A percentile compares a stretch with the other conserved stretches of the same genome.
phyloP scores from a whole-genome alignment of 495 filamentous ascomycete species.

The Xylaria grammica region DNA sequence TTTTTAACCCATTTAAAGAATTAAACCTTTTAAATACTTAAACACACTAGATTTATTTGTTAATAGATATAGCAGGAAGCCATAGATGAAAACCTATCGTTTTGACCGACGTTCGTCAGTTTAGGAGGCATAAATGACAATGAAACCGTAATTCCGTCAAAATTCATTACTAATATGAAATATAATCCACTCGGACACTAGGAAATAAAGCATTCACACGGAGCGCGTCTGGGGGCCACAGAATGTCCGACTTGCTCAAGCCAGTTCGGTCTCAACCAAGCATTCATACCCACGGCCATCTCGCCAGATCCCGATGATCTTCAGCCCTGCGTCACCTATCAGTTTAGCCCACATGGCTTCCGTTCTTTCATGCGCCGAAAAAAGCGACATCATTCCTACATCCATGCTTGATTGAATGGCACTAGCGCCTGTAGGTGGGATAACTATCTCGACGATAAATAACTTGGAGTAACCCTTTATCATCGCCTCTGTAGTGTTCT shows the following conservation, averaged over 20 bases:
- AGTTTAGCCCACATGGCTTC: constrained; percentile 47
- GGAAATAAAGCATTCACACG: neutral
- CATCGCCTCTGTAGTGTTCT: constrained; percentile 29
- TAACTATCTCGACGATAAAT: constrained; percentile 34
- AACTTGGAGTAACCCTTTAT: constrained; percentile 36
- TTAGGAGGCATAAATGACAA: too few relatives aligned
- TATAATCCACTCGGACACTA: too few relatives aligned
- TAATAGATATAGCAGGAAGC: too few relatives aligned
- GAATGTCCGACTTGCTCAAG: constrained; percentile 14
- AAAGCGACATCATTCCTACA: constrained; percentile 50
- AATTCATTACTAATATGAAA: too few relatives aligned
- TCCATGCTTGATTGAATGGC: constrained; percentile 47
- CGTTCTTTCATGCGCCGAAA: constrained; percentile 45
- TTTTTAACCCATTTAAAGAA: too few relatives aligned
- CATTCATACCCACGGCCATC: constrained; percentile 29
- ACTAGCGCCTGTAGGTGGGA: constrained; percentile 32
- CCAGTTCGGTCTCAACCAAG: constrained; percentile 36
- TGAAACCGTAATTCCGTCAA: too few relatives aligned
- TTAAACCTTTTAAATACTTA: too few relatives aligned
- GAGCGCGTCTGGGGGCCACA: neutral
- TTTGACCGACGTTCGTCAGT: too few relatives aligned
- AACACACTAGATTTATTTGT: too few relatives aligned
- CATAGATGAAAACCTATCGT: too few relatives aligned
- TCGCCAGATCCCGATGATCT: constrained; percentile 47
- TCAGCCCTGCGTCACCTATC: constrained; percentile 47